Evolutionary conservation across 148 eudicot genomes (phyloP).

Genomic region (Cornus suecica): DNA sequence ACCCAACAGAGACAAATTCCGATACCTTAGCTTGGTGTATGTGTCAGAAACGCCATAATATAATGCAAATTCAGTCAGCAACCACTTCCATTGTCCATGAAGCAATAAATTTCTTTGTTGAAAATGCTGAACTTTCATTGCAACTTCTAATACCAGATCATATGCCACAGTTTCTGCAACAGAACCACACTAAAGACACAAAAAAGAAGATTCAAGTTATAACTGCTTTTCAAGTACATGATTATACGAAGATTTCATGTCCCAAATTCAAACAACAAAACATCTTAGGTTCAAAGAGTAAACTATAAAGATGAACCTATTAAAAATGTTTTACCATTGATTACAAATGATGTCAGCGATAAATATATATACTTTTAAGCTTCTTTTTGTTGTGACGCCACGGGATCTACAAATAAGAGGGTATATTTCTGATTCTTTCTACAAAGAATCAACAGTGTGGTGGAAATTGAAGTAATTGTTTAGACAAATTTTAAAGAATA

Average conservation of each 20-base stretch:
- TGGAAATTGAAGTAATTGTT: not conserved
- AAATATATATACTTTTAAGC: not conserved
- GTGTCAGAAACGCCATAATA: constrained; percentile 93
- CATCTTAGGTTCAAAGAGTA: not conserved
- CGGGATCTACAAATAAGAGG: not conserved
- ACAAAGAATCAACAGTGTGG: not conserved
- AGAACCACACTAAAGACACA: constrained; percentile 59
- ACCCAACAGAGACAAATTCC: not conserved
- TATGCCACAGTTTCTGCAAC: constrained; percentile 98
- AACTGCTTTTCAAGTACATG: not conserved
- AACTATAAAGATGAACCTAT: not conserved
- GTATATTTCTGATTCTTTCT: not conserved
- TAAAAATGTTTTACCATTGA: not conserved
- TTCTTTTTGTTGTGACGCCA: not conserved
- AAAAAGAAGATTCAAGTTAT: constrained; percentile 2
- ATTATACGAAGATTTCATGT: not conserved
- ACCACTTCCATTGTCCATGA: constrained; percentile 92
- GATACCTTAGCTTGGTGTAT: constrained; percentile 83
- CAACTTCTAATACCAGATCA: constrained; percentile 84
- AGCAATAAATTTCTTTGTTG: constrained; percentile 75
- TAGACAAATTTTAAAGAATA: not conserved
- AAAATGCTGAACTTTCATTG: constrained; percentile 91
- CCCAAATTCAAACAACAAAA: not conserved
- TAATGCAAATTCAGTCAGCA: constrained; percentile 81
- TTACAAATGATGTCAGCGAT: not conserved